Base-by-base conservation (phyloP, 1,284 basidiomycete species). In the Kwoniella shivajii region DNA sequence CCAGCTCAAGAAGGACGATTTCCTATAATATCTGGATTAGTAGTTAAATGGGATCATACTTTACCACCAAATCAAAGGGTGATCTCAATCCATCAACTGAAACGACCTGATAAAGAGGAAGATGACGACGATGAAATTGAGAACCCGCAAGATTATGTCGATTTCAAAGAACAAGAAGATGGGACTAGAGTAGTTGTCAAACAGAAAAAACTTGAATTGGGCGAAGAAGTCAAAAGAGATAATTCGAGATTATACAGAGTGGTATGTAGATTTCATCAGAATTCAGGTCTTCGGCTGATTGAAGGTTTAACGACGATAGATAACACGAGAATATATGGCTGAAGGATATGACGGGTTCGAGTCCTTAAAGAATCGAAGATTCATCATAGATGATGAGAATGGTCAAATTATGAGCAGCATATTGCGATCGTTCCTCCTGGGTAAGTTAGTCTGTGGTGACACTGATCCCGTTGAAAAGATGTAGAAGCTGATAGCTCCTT, bases 1-100 rank as follows among this genome's bases (percentile, higher is more conserved):
- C 92, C 92, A 4, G 87, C 89, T 18, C 92, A 94, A 77, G 92
- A 95, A 82, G 92, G 91, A 13, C 89, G 92, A 3, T 96, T 96
- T 74, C 92, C 92, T 0, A 83, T 92, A 22, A 81, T 95, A 29
- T 87, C 90, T 14, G 92, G 92, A n/a, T 83, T 95, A 56, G 85
- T 85, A 4, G 86, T 94, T 4, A 83, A 85, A 20, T 95, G 92
- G 92, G 92, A 96, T 73, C 92, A 90, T 37, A 82, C 59, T 11
- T 56, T 57, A 27, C 83, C 84, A 1, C 82, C 88, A 0, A 86
- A 87, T n/a, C 78, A 86, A 47, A 85, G 90, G 22, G 83, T 94
- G 9, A 76, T 86, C 27, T 86, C 86, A 1, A 80, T 93, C 24
- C 87, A 88, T 82, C 29, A 48, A n/a, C 79, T 88, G n/a, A 68